phyloP scores from a whole-genome alignment of 2,329 filamentous ascomycete species.

The Metarhizium humberi region DNA sequence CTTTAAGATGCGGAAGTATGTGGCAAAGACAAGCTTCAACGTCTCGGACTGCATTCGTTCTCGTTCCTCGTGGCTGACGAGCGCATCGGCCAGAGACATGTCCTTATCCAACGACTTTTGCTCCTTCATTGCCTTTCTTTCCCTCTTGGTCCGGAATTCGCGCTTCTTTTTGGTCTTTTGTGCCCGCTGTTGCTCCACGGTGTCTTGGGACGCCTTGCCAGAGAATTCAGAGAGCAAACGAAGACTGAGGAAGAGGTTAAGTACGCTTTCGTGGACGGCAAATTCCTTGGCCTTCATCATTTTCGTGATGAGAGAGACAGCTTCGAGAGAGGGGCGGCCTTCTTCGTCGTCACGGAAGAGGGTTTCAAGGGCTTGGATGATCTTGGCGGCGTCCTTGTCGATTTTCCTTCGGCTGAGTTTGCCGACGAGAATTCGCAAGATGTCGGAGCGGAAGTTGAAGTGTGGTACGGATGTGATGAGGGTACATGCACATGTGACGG shows the following conservation, averaged over 20 bases:
- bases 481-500: constrained; percentile 77
- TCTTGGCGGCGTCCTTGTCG: constrained; percentile 70
- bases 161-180: constrained; percentile 52
- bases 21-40: constrained; percentile 87
- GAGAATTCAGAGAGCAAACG: constrained; percentile 82
- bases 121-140: constrained; percentile 76
- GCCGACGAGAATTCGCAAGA: constrained; percentile 77
- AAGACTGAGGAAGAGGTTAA: constrained; percentile 87
- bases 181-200: constrained; percentile 46
- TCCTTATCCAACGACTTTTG: constrained; percentile 85
- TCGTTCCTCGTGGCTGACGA: constrained; percentile 83
- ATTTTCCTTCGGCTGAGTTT: constrained; percentile 67
- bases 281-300: constrained; percentile 92
- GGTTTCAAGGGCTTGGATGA: constrained; percentile 66
- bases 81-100: constrained; percentile 83
- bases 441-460: constrained; percentile 89
- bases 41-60: constrained; percentile 94
- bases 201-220: constrained; percentile 70
- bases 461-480: constrained; percentile 78
- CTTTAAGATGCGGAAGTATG: constrained; percentile 92
- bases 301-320: constrained; percentile 74
- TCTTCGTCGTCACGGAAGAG: constrained; percentile 85
- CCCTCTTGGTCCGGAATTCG: constrained; percentile 82
- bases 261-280: constrained; percentile 69
- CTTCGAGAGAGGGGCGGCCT: constrained; percentile 78